These are phyloP conservation scores for Mrakia gelida DNA, from an alignment of 768 basidiomycete species.

Conservation along the genomic window DNA sequence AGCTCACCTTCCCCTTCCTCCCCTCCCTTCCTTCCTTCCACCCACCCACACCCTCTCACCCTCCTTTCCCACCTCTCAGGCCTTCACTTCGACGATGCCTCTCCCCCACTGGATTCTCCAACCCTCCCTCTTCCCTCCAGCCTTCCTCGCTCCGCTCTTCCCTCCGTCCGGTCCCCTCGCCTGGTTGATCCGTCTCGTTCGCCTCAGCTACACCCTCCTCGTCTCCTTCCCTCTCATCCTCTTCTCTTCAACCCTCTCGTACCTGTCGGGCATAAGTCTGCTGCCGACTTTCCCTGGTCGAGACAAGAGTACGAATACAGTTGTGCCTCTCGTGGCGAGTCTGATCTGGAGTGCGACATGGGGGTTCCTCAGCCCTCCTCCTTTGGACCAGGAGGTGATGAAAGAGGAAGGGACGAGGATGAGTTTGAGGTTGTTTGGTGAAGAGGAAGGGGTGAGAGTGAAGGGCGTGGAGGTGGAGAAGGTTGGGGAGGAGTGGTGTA, in stretches of 20 bases:
- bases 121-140: background rate
- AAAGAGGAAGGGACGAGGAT: background rate
- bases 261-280: background rate
- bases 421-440: background rate
- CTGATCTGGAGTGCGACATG: slow-evolving; percentile 78
- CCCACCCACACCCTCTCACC: background rate
- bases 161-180: background rate
- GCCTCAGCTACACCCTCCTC: background rate
- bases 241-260: background rate
- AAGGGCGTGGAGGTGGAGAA: background rate
- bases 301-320: slow-evolving; percentile 63
- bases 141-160: background rate
- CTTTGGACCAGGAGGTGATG: too few species aligned
- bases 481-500: background rate
- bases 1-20: background rate
- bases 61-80: too few species aligned
- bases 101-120: background rate
- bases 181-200: background rate
- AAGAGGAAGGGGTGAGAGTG: background rate
- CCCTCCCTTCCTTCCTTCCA: background rate
- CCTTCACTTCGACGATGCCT: background rate
- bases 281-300: background rate
- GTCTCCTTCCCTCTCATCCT: background rate
- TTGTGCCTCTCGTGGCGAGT: slow-evolving; percentile 84
- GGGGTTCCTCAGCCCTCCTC: slow-evolving; percentile 69